phyloP scores from a whole-genome alignment of 495 filamentous ascomycete species.

The Chaetomidium leptoderma region DNA sequence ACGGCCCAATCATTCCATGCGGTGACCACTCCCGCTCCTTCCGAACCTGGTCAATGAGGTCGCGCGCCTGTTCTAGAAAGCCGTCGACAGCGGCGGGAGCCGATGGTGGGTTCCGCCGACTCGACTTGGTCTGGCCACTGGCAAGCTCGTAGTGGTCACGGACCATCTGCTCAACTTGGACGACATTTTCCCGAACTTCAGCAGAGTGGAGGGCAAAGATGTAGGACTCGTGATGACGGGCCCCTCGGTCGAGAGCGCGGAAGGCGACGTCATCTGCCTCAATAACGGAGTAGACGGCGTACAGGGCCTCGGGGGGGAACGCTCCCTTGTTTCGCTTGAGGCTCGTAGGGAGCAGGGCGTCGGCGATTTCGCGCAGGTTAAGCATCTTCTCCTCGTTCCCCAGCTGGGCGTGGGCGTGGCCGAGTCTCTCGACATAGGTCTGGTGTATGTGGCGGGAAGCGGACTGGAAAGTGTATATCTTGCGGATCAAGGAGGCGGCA shows the following conservation, averaged over 20 bases:
- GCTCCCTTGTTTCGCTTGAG: constrained; percentile 45
- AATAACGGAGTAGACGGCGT: constrained; percentile 64
- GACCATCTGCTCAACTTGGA: constrained; percentile 29
- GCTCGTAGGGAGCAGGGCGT: constrained; percentile 40
- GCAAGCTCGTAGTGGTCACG: constrained; percentile 31
- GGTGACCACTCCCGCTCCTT: constrained; percentile 55
- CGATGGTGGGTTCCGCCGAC: neutral
- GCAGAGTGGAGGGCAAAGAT: constrained; percentile 37
- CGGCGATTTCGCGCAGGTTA: constrained; percentile 61
- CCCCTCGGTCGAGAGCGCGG: constrained; percentile 30
- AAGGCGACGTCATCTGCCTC: constrained; percentile 53
- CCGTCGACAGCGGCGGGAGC: constrained; percentile 13
- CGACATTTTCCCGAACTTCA: constrained; percentile 26
- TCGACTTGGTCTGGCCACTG: neutral
- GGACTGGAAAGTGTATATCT: constrained; percentile 50
- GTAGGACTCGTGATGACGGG: constrained; percentile 36
- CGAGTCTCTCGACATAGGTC: constrained; percentile 47
- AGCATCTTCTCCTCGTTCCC: constrained; percentile 50
- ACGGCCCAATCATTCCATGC: constrained; percentile 49
- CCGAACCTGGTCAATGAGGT: constrained; percentile 64
- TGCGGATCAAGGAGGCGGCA: constrained; percentile 46
- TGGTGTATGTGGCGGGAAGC: constrained; percentile 51
- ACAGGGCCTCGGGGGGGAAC: constrained; percentile 53
- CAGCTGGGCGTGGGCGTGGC: constrained; percentile 46
- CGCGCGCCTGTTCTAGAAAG: constrained; percentile 64